Base-by-base conservation (phyloP, 495 filamentous ascomycete species). In the Clavariopsis aquatica region DNA sequence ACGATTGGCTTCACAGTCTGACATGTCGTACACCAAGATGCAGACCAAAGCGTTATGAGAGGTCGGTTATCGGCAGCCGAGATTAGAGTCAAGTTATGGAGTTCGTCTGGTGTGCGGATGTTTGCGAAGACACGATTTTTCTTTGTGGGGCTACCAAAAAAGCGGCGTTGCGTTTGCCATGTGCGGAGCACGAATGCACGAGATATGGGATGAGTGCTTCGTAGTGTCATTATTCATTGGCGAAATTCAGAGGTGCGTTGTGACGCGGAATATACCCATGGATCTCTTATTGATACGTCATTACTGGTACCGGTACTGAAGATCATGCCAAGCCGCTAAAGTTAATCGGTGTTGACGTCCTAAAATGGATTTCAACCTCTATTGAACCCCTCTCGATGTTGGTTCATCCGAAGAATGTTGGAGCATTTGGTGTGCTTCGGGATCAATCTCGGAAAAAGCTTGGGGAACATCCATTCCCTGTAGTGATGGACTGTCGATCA, bases 1-100 rank as follows among this genome's bases (percentile, higher is more conserved):
- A 90, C 20, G 9, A 88, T 66, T 6, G 86, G 85, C 2, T 75
- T 76, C 20, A 89, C 79, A 17, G 73, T 66, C 26, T 76, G 76
- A 74, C 87, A 91, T 9, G 82, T 83, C 8, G 80, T 71, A 72
- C 86, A 89, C 74, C 81, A 89, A 9, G 83, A 84, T 0, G 88
- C 80, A 0, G 85, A 88, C 88, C 87, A 91, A 15, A 90, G 75
- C 0, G 88, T 90, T 31, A 90, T 76, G 6, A 90, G 76, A 6
- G 87, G 84, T n/a, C 75, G 79, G 22, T 80, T 75, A 9, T 78
- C 76, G n/a, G 82, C 80, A 1, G 85, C 79, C 0, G 84, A 84
- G 46, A 87, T 74, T 46, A 85, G 78, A 20, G 82, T 80, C 61
- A 87, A 81, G 38, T 79, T 85, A 69, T 84, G 73, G 62, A 90